Base-by-base conservation (phyloP, 2,329 filamentous ascomycete genomes). In the Sphaerulina vaccinii region DNA sequence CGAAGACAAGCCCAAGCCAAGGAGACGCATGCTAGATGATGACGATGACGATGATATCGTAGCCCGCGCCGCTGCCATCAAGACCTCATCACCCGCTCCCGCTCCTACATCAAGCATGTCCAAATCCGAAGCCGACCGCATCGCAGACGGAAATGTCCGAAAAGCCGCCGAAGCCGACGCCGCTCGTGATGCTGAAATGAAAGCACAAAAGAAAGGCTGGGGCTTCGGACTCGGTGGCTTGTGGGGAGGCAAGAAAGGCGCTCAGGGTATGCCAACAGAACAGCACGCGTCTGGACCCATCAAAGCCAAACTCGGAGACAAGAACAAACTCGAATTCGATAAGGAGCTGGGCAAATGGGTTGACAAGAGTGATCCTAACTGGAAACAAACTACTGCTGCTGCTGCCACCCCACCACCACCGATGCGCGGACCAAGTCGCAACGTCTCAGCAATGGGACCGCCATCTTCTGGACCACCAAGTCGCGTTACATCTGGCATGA, bases 271-370 rank as follows among this genome's bases (percentile, higher is more conserved):
- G 44, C 87, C 68, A 81, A 86, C 62, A 70, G 57, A 19, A 54
- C 78, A n/a, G 59, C 73, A n/a, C n/a, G n/a, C n/a, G 72, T 47
- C 72, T 3, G 74, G 72, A n/a, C 83, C 91, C n/a, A 88, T 96
- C 69, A 84, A 83, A 62, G 93, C 95, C 56, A 99, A 99, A 66
- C 81, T 99, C 7, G 95, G 92, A 55, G 95, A 99, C 70, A 84
- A 93, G 66, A 96, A 84, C 70, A 90, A 85, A 39, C 96, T 99
- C 71, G 86, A 92, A 61, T 99, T 93, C 65, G 93, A 99, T 66
- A 87, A 90, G 2, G 88, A 96, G n/a, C 80, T 96, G 46, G 95
- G 95, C 76, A 90, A 93, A 68, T 99, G 95, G 95, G 79, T 99
- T 68, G 97, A 99, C 76, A 96, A 96, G 77, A 96, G 96, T 68